Base-by-base conservation (phyloP, 2,329 filamentous ascomycete species). In the Botrytis tulipae region DNA sequence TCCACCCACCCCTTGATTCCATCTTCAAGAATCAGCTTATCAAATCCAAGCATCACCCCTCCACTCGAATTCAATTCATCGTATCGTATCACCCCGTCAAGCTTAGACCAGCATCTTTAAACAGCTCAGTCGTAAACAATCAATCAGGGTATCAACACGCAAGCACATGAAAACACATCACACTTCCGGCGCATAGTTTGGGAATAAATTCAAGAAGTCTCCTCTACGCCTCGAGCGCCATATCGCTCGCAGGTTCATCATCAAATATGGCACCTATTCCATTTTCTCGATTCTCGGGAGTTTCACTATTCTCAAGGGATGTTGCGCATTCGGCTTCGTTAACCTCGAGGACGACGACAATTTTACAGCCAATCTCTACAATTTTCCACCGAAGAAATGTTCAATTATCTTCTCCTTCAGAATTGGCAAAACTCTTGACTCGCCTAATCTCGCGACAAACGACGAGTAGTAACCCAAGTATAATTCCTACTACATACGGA, bases 401-500 rank as follows among this genome's bases (percentile, higher is more conserved):
- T 7, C 22, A 71, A 32, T 20, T 1, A 22, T 57, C 70, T 42
- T 42, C 70, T 42, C 35, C 42, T 32, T n/a, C 29, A 0, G 25
- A 57, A 12, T 35, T 66, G 22, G 22, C 42, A 3, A 18, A 20
- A 6, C 12, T 71, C 14, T 25, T 54, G 10, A 57, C 42, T 32
- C 44, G 35, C 35, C 37, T 71, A 20, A 44, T 57, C 22, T 42
- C 60, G 44, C 70, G 70, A 71, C 63, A 68, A 44, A 18, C 29
- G 37, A 32, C 46, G 10, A 60, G 22, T 32, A 59, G 40, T 9
- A 51, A 61, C 25, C 65, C 73, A 16, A 48, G 35, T 73, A 84
- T 88, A 75, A 90, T 92, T 77, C 89, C 90, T 1, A 86, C 87
- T 40, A 88, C 88, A 77, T 92, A 92, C 81, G 84, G 85, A 63